Conservation (phyloP, 2,329 filamentous ascomycete species). For the Cercospora sp. region DNA sequence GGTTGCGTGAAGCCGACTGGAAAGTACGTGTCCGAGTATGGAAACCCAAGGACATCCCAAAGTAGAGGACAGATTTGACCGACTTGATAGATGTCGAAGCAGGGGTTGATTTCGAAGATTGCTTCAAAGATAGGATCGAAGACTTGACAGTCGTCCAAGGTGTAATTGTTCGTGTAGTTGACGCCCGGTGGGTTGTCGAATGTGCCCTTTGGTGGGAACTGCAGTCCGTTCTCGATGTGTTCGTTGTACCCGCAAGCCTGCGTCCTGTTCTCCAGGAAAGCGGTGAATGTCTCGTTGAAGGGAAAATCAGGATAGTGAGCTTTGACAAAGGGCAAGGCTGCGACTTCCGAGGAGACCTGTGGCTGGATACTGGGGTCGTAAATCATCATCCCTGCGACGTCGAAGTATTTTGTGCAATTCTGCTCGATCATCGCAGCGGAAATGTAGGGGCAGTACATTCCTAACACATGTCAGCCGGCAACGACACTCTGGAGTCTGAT, state of each 20-base stretch:
- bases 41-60: slow-evolving; percentile 20
- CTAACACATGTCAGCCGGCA: slow-evolving; percentile 21
- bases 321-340: slow-evolving; percentile 17
- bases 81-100: slow-evolving; percentile 40
- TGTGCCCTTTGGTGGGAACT: slow-evolving; percentile 38
- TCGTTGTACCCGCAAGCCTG: slow-evolving; percentile 42
- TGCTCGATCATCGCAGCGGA: slow-evolving; percentile 33
- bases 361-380: slow-evolving; percentile 43
- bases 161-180: slow-evolving; percentile 28
- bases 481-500: not conserved
- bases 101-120: slow-evolving; percentile 35
- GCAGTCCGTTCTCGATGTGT: slow-evolving; percentile 53
- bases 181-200: slow-evolving; percentile 20
- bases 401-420: slow-evolving; percentile 36
- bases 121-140: slow-evolving; percentile 8
- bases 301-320: slow-evolving; percentile 40
- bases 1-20: slow-evolving; percentile 15
- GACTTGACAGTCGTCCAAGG: slow-evolving; percentile 28
- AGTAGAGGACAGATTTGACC: slow-evolving; percentile 33
- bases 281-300: slow-evolving; percentile 47
- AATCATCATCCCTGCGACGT: slow-evolving; percentile 37
- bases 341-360: slow-evolving; percentile 5
- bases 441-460: slow-evolving; percentile 39
- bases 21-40: slow-evolving; percentile 16
- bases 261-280: slow-evolving; percentile 38